These are phyloP conservation scores for Citrullus mucosospermus DNA, from an alignment of 306 rosid species.

Conservation along the genomic window DNA sequence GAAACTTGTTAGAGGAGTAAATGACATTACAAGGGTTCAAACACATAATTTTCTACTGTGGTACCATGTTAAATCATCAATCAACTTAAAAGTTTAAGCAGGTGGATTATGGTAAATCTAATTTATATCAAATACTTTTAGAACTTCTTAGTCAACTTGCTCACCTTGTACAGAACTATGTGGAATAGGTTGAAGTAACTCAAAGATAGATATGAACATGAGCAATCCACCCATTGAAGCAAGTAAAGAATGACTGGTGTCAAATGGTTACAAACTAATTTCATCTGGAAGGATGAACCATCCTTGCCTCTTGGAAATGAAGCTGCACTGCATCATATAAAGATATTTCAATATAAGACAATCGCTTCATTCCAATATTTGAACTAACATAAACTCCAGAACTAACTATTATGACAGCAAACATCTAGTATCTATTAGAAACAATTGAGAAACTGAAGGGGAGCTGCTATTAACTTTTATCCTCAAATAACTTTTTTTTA, in stretches of 20 bases:
- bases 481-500: neutral
- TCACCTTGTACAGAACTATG: conserved; percentile 48
- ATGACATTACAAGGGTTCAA: too few species aligned
- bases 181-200: conserved; percentile 43
- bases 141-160: neutral
- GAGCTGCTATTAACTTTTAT: neutral
- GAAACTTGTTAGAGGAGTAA: too few species aligned
- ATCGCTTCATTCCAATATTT: neutral
- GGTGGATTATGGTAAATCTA: too few species aligned
- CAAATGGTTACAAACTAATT: conserved; percentile 43
- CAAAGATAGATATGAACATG: conserved; percentile 40
- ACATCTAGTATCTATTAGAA: neutral
- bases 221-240: conserved; percentile 52
- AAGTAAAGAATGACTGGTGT: conserved; percentile 44
- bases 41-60: too few species aligned
- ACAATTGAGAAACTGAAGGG: neutral
- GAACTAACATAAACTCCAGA: neutral
- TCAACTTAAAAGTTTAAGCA: too few species aligned
- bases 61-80: too few species aligned
- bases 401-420: neutral
- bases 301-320: conserved; percentile 48
- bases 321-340: conserved; percentile 49
- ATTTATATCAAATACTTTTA: too few species aligned
- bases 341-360: neutral
- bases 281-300: conserved; percentile 47